Evolutionary conservation across 148 eudicot species (phyloP), one percentile per base, ranked within the genome.

Genomic region (Chenopodium formosanum): DNA sequence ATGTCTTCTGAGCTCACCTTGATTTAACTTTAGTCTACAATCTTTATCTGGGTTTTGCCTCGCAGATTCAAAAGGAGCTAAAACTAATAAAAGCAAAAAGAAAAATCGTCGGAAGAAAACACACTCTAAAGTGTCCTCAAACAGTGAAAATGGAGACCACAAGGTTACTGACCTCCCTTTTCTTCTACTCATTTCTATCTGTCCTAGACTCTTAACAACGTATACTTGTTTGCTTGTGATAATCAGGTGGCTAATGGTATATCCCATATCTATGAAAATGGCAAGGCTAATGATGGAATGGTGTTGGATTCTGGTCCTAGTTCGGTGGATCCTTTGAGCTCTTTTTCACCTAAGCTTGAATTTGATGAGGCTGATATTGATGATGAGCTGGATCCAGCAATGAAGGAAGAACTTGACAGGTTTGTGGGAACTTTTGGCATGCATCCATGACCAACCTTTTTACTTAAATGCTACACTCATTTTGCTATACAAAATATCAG

Each of bases 321-420:
- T 75, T 89, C 84, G 70, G 85, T 82, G 81, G 89, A 88, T 78
- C 85, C 82, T 27, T 70, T 83, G 76, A 83, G 77, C 56, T 31
- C 62, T 56, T 56, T 56, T 56, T 56, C 62, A 56, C 62, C 92
- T 22, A 88, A 87, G 75, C 84, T 78, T 73, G 95, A 89, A 56
- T 91, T 86, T 81, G 94, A 90, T 82, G 95, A 93, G 68, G 90
- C 80, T 77, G 91, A 91, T 80, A 84, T 88, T 66, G 95, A 92
- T 84, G 97, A 93, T 83, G 95, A 89, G 86, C 86, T 93, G 81
- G 97, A 93, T 88, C 97, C 97, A 76, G 92, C 85, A 27, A 85
- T 93, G 91, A 93, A 86, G 89, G 95, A 93, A 88, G 85, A 93
- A 83, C 87, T 93, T 79, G 97, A 93, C 90, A 92, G 97, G 97